Evolutionary conservation across 805 yeast genomes (phyloP).

Genomic region (Hanseniaspora pseudoguilliermondii): DNA sequence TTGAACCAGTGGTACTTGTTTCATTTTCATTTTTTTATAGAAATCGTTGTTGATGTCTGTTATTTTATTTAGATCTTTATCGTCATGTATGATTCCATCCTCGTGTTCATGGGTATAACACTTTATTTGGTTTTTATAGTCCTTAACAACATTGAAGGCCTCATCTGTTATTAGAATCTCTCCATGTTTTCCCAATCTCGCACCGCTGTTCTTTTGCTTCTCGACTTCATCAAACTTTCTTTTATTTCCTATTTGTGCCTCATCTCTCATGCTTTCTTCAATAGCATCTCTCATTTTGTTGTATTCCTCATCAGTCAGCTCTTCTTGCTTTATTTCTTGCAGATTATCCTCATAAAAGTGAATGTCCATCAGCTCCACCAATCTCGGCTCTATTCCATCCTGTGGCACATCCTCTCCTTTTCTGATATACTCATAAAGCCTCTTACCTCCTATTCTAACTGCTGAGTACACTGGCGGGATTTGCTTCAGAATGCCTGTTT

Average conservation of each 20-base stretch:
- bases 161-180: constrained; percentile 39
- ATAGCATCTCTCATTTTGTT: neutral
- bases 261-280: neutral
- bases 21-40: constrained; percentile 6
- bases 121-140: constrained; percentile 23
- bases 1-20: constrained; percentile 45
- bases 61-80: constrained; percentile 23
- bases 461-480: constrained; percentile 95
- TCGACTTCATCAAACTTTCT: constrained; percentile 1
- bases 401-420: constrained; percentile 69
- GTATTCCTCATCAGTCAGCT: neutral
- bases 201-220: constrained; percentile 26
- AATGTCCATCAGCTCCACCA: constrained; percentile 47
- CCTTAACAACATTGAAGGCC: constrained; percentile 28
- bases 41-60: constrained; percentile 29
- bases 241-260: neutral
- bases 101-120: neutral
- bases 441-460: constrained; percentile 84
- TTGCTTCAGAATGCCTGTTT: constrained; percentile 63
- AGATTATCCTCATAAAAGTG: constrained; percentile 30
- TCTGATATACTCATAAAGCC: constrained; percentile 87
- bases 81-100: constrained; percentile 15
- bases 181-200: constrained; percentile 22
- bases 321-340: neutral
- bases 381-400: constrained; percentile 62